Base-by-base conservation (phyloP, 164 flowering plant species). In the Vitis amurensis region DNA sequence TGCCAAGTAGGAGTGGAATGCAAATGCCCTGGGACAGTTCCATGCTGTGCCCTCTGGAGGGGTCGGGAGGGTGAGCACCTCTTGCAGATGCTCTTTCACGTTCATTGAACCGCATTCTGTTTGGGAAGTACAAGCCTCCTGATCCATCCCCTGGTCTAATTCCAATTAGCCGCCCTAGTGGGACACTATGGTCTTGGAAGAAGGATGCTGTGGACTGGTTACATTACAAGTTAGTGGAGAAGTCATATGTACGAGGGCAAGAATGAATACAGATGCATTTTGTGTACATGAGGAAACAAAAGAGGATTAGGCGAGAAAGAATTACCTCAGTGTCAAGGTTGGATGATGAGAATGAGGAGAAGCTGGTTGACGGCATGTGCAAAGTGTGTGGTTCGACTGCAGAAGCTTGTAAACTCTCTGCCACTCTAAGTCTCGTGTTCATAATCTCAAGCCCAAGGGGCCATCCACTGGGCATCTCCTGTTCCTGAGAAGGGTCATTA, bases 371-470 rank as follows among this genome's bases (percentile, higher is more conserved):
- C 11, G 73, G 83, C 23, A 59, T 6, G 44, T 17, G 73, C 4
- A 70, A 61, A 52, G 80, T 31, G 47, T 63, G 47, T 48, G 81
- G 78, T 27, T 68, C 68, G 30, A 62, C 65, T 57, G 77, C 64
- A 3, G 68, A 65, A 11, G 73, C 72, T 16, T 63, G 74, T 37
- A 68, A 30, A 31, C 67, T 58, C 58, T 81, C 85, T 19, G 37
- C 55, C 44, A 73, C 71, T 62, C 71, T 59, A 15, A 89, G 82
- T 75, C 92, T 87, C 67, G 59, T 55, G 74, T 76, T 82, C 83
- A 91, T 82, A 62, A 80, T 83, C 74, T 77, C 83, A 50, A 91
- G 89, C 65, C 97, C 97, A 58, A 91, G 84, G 1, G 97, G 93
- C 97, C 97, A 91, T 57, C 97, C 97, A 30, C 55, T 79, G 13